Base-by-base conservation (phyloP, 2,329 filamentous ascomycete genomes). In the Hypoxylon sp. region DNA sequence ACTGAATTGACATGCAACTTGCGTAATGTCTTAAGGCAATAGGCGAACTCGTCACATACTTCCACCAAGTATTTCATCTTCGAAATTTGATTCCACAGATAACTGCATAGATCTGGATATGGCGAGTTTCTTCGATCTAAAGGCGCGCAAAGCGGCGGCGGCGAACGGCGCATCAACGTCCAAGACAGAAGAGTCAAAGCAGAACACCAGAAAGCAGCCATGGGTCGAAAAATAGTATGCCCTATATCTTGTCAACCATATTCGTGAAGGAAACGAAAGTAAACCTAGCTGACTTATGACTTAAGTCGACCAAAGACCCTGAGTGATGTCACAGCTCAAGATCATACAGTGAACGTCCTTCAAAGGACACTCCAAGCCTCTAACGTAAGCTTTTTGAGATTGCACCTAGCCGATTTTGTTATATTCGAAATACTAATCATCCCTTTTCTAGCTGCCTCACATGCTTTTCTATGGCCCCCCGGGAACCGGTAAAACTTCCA, bases 381-480 rank as follows among this genome's bases (percentile, higher is more conserved):
- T 69, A 99, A 99, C 77, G 92, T 94, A 51, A 74, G 69, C 6
- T 32, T 14, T 23, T 30, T 5, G 4, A 30, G 41, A 23, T 19
- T 14, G 53, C 25, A 23, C 23, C 7, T 1, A 25, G 49, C 50
- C 7, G n/a, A 5, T 34, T 17, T 14, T 14, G 17, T 53, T 13
- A 34, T 63, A 48, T 13, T 53, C 25, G 1, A 10, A 6, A 50
- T 67, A 36, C 60, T 64, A 23, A 55, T 30, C 45, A 14, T 50
- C 2, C 2, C 7, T 51, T 51, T 2, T 70, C 6, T 69, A 93
- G 89, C 91, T 99, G 41, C 96, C 96, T 2, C 97, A 99, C 81
- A 98, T 99, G 93, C 92, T 99, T 75, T 98, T 98, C 86, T 99
- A 99, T 79, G 96, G 96, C 3, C 96, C 97, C 0, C 97, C 96